Evolutionary conservation across 106 monocot species (phyloP).

Genomic region (Acanthochlamys bracteata): DNA sequence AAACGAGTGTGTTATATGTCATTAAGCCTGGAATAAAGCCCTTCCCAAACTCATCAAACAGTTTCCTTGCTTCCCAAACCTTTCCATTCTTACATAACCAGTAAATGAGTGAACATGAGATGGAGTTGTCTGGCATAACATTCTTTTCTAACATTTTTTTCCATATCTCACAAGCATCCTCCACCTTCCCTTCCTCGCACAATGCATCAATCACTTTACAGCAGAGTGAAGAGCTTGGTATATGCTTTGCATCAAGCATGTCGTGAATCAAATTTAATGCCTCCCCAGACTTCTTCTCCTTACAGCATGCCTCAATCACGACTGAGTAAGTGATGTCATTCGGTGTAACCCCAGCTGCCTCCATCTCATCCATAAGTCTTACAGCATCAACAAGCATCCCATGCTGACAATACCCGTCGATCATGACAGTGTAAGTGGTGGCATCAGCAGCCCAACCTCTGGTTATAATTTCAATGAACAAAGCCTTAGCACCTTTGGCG

Average conservation of each 20-base stretch:
- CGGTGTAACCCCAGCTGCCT: constrained; percentile 25
- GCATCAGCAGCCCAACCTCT: constrained; percentile 40
- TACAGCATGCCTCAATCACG: constrained; percentile 52
- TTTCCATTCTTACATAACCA: constrained; percentile 75
- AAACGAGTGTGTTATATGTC: constrained; percentile 64
- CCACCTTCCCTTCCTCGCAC: constrained; percentile 62
- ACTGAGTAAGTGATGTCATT: constrained; percentile 62
- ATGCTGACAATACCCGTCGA: constrained; percentile 47
- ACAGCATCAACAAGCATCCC: constrained; percentile 40
- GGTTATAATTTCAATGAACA: constrained; percentile 34
- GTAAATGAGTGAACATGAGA: constrained; percentile 65
- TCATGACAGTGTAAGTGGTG: constrained; percentile 44
- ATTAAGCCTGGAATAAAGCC: constrained; percentile 47
- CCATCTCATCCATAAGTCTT: constrained; percentile 76
- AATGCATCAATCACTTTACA: constrained; percentile 68
- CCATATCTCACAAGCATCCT: constrained; percentile 63
- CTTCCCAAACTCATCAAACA: constrained; percentile 64
- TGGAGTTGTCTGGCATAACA: constrained; percentile 56
- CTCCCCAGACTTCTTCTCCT: constrained; percentile 41
- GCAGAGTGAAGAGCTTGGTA: constrained; percentile 48
- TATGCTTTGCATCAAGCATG: constrained; percentile 40
- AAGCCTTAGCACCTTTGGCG: constrained; percentile 19
- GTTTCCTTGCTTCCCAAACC: constrained; percentile 41
- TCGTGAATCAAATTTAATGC: constrained; percentile 56
- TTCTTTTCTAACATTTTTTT: constrained; percentile 53